Percentiles rank a stretch among this genome's conserved stretches.
Conservation (phyloP, 129 eudicot species). For the Helichrysum umbraculigerum region DNA sequence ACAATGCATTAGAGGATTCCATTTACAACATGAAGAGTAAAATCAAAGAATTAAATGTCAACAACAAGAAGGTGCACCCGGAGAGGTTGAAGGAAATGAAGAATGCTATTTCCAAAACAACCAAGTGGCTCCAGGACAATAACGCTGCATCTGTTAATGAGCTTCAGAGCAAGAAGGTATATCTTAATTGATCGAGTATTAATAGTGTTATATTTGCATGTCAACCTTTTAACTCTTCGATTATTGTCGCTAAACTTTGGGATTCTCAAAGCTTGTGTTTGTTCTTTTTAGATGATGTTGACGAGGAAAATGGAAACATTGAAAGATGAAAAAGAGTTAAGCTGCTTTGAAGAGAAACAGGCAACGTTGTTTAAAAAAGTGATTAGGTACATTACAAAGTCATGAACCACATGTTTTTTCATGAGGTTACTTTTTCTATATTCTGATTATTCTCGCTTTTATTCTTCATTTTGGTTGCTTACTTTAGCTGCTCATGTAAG, state of each 20-base stretch:
- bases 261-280: not conserved
- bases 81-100: not conserved
- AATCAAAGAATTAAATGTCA: not conserved
- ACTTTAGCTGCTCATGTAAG: too few relatives aligned
- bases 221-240: not conserved
- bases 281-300: too few relatives aligned
- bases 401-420: too few relatives aligned
- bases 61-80: not conserved
- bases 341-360: too few relatives aligned
- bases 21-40: not conserved
- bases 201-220: not conserved
- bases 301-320: too few relatives aligned
- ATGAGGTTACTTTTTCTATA: too few relatives aligned
- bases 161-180: not conserved
- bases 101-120: not conserved
- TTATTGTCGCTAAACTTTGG: not conserved
- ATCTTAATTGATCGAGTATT: too few relatives aligned
- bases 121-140: not conserved
- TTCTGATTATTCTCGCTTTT: too few relatives aligned
- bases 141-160: not conserved
- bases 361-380: too few relatives aligned
- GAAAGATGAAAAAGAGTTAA: too few relatives aligned
- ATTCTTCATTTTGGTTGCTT: too few relatives aligned
- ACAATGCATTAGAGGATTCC: not conserved
- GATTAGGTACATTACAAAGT: too few relatives aligned